Conservation (phyloP, 305 asterid genomes). For the Lippia alba region DNA sequence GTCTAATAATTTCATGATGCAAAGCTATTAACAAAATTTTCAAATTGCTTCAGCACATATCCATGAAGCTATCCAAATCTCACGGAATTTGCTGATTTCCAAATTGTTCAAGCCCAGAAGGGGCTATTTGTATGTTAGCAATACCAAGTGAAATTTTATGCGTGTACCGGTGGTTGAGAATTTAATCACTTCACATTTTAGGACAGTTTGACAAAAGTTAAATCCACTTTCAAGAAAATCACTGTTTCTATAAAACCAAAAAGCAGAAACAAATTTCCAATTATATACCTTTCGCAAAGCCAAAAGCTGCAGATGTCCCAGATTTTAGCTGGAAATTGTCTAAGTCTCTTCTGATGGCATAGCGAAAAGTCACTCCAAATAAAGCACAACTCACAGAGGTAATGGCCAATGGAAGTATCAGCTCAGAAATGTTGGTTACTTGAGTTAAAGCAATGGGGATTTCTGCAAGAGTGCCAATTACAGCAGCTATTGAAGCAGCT, state of each 20-base stretch:
- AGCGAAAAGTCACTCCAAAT: conserved; percentile 86
- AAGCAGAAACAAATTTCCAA: no score
- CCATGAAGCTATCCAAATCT: neutral
- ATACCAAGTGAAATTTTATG: neutral
- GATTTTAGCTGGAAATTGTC: conserved; percentile 82
- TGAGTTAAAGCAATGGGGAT: conserved; percentile 72
- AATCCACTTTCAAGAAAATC: neutral
- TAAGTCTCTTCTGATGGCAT: conserved; percentile 85
- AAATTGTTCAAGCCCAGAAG: no score
- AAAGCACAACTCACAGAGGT: conserved; percentile 80
- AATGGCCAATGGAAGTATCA: conserved; percentile 70
- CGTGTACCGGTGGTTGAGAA: neutral
- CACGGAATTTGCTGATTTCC: no score
- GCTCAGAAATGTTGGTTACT: conserved; percentile 46
- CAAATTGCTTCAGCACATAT: neutral
- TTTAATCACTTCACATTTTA: neutral
- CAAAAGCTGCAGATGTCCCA: conserved; percentile 91
- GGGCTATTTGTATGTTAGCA: no score
- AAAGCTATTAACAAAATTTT: no score
- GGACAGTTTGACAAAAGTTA: neutral
- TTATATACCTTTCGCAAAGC: conserved; percentile 71
- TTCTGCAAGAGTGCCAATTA: conserved; percentile 73
- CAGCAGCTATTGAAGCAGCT: conserved; percentile 83
- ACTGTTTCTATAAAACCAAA: neutral
- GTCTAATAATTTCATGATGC: no score